Percentiles rank a stretch among this genome's conserved stretches.
Evolutionary conservation across 441 rosid species (phyloP).

Genomic region (Adansonia gregorii): DNA sequence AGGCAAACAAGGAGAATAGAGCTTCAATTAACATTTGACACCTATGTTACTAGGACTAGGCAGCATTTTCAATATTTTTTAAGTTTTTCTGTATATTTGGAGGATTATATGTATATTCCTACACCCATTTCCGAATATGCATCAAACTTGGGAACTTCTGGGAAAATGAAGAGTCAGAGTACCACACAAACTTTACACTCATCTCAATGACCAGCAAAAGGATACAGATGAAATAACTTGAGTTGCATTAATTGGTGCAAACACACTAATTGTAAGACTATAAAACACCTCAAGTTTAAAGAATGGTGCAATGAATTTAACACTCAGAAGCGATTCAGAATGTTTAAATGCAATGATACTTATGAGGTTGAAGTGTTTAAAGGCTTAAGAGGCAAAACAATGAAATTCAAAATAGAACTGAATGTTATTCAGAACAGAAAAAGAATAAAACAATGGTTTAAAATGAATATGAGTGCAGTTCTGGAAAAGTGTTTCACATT

Average conservation of each 20-base stretch:
- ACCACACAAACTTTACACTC: neutral
- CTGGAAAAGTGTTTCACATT: neutral
- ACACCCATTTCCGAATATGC: too few species aligned
- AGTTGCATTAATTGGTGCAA: neutral
- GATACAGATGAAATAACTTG: constrained; percentile 5
- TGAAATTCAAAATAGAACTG: constrained; percentile 24
- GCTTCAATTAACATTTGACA: neutral
- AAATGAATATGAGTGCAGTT: constrained; percentile 3
- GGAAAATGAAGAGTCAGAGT: too few species aligned
- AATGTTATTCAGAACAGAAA: constrained; percentile 12
- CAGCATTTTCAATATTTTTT: too few species aligned
- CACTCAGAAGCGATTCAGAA: constrained; percentile 17
- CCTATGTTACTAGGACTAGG: neutral
- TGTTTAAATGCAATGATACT: constrained; percentile 1
- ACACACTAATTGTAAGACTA: constrained; percentile 2
- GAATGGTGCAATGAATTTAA: constrained; percentile 5
- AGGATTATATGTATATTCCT: too few species aligned
- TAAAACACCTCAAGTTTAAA: constrained; percentile 14
- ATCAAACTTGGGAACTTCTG: too few species aligned
- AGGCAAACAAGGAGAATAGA: neutral
- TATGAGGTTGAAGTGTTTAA: neutral
- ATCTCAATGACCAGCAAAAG: neutral
- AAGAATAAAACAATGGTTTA: constrained; percentile 6
- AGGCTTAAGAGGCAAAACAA: neutral
- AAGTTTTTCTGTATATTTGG: too few species aligned